phyloP scores from a whole-genome alignment of 257 asterid genomes.

The Solanum neorickii region DNA sequence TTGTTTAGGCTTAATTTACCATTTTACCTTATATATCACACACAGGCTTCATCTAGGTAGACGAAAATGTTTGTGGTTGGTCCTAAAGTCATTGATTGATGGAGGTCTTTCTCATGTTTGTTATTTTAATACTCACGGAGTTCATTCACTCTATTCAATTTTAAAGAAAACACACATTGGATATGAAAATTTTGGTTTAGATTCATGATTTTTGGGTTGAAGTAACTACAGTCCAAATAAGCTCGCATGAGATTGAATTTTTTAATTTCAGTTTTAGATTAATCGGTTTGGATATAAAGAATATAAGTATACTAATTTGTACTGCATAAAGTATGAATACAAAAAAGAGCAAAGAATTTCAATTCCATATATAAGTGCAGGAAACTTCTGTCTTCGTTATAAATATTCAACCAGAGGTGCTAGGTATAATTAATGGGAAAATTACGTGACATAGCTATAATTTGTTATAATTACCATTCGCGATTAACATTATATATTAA shows the following conservation, averaged over 20 bases:
- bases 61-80: neutral
- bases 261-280: neutral
- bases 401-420: neutral
- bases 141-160: neutral
- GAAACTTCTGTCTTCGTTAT: neutral
- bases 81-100: neutral
- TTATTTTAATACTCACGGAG: neutral
- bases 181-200: neutral
- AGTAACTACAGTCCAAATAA: no score
- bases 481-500: no score
- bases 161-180: neutral
- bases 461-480: no score
- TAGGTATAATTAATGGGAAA: no score
- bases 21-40: neutral
- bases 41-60: neutral
- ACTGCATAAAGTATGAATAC: neutral
- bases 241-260: neutral
- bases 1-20: neutral
- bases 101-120: neutral
- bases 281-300: neutral
- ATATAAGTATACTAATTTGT: neutral
- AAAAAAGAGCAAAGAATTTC: neutral
- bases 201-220: neutral
- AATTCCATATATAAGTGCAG: neutral
- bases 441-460: no score